Base-by-base conservation (phyloP, 2,329 filamentous ascomycete genomes). In the Aspergillus hortae region DNA sequence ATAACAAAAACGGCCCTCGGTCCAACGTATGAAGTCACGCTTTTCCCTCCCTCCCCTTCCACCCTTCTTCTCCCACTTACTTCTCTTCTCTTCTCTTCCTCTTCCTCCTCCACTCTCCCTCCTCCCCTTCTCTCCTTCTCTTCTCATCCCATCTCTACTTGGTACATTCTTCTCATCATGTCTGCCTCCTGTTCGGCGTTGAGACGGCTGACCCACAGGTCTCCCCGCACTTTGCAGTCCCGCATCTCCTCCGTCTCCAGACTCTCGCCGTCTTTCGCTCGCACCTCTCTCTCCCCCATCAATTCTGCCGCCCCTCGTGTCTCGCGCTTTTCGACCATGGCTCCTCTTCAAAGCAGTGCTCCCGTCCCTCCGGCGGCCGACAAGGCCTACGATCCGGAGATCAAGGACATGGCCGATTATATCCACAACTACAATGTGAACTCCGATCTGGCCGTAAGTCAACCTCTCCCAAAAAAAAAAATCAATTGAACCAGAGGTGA, bases 351-450 rank as follows among this genome's bases (percentile, higher is more conserved):
- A 52, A 69, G 67, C 48, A 64, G 68, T 50, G 66, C 68, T 27
- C 69, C 72, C n/a, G 52, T 68, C 44, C 63, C 66, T 15, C 61
- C 66, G 19, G 58, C 60, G 38, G 40, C 14, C 40, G 61, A 70
- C 44, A 67, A 81, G 70, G 80, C 85, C 62, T 96, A 92, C 74
- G 92, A 97, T 71, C 85, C 88, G 58, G 92, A 96, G 78, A 94
- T 97, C 74, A 86, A 85, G 74, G 92, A 97, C 72, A 96, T 99
- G 80, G 92, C 92, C 57, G 84, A 82, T 75, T 99, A 96, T 77
- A 88, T 97, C 70, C 90, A 95, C 81, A 89, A 92, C 72, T 92
- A 92, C 74, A 82, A 89, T 53, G 88, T 97, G 67, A 81, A 92
- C 64, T 97, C 92, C 27, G 90, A 95, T 61, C 82, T 99, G 66